Base-by-base conservation (phyloP, 2,329 filamentous ascomycete genomes). In the Cladosporium sp. region DNA sequence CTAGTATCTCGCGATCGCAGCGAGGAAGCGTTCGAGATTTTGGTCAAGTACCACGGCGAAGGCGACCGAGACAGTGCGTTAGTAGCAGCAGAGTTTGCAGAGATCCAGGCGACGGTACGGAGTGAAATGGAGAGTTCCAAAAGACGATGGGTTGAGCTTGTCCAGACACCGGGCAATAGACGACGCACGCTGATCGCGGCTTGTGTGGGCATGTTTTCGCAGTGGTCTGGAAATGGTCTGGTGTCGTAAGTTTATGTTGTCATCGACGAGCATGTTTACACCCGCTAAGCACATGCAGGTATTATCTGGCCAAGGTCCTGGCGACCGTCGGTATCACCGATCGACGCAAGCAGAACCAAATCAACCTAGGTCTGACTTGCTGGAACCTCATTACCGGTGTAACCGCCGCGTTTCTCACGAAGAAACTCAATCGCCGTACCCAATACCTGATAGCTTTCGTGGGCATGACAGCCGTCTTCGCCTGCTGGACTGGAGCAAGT, bases 21-120 rank as follows among this genome's bases (percentile, higher is more conserved):
- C 12, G 57, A 60, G 6, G 61, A 64, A 34, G 63, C 63, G 3
- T 50, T 58, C 19, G 47, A 56, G 19, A 63, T 63, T 15, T 40
- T 63, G 1, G 60, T 60, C 54, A 60, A 63, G 30, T 61, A 63
- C 20, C 61, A 63, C 22, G 61, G 58, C 6, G 61, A 55, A 45
- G 61, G 61, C 36, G 55, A 61, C 65, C 70, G 69, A 58, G 76
- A 81, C 67, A 82, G 87, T 66, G 70, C 82, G 2, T 82, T 83
- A 0, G 87, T 89, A 6, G 82, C 86, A 65, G 85, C 85, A 68
- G 84, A 89, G 70, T 87, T 79, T 70, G 80, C 79, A 51, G 85
- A 89, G 73, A 89, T 89, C 72, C 82, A 81, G 66, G 80, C 85
- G 66, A 86, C 84, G 9, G 81, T 88, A 56, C 73, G 75, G 52